Base-by-base conservation (phyloP, 805 yeast species). In the Nakazawaea wyomingensis region DNA sequence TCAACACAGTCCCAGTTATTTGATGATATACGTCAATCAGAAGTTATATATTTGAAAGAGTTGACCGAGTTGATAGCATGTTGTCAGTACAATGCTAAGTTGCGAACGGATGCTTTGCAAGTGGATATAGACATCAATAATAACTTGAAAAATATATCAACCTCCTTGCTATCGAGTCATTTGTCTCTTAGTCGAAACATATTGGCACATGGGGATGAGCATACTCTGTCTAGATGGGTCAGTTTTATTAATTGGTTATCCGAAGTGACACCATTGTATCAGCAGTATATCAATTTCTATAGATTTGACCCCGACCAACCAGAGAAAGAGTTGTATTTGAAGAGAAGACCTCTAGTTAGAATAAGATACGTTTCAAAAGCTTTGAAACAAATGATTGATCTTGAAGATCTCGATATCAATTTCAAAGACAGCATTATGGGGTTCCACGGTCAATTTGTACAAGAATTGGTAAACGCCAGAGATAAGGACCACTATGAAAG, bases 271-370 rank as follows among this genome's bases (percentile, higher is more conserved):
- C 49, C 50, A 9, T 14, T 44, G 22, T 64, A 64, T 44, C 16
- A 31, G 2, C 34, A 45, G 4, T 64, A 60, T 38, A 30, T 55
- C 14, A 35, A 43, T 11, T 26, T 42, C 13, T 62, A 60, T 48
- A 49, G 41, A 28, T 55, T 47, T 27, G 36, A 48, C 4, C 41
- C 27, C 11, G 48, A 49, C 31, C 60, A 59, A 29, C 38, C 62
- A 1, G 46, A 54, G 6, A 45, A 54, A 2, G 67, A 63, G 43
- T 41, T 57, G 19, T 45, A 46, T 14, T 44, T 60, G 5, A 57
- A 61, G 39, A 51, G 60, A 39, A 49, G 56, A 35, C 69, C 69
- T 8, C 38, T 64, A 27, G 48, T 56, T 27, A 52, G 62, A 44
- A 41, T 63, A n/a, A 44, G 57, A 5, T 52, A 54, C 22, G 38